Evolutionary conservation across 768 basidiomycete genomes (phyloP), one percentile per base, ranked within the genome.

Genomic region (Chalciporus piperatus): DNA sequence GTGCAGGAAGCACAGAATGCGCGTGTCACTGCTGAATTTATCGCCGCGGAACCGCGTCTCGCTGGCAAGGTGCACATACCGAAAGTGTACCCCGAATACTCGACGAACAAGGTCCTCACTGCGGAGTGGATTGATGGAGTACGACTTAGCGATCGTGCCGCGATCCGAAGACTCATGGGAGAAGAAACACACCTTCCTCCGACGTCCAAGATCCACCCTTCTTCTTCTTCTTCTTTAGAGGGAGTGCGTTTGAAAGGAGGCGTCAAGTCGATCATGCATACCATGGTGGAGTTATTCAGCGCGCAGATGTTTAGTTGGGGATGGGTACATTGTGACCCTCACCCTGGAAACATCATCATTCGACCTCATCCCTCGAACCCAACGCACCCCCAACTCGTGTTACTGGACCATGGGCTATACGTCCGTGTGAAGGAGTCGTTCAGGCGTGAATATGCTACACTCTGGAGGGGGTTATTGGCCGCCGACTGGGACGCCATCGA

Each of bases 281-380:
- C 84, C 19, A 92, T 92, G 79, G 84, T 93, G 33, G 86, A 91
- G 54, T 75, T 92, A 2, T 94, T 94, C 73, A 86, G 86, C 27
- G 90, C 88, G 3, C 92, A 83, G 74, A 94, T 94, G 69, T 98
- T 97, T 67, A 79, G 80, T 52, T 97, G 89, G 89, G 92, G 93
- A 11, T 93, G 85, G 78, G 86, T 93, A 4, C 85, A 91, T 67
- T 92, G 92, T 62, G 82, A 84, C 50, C 82, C 82, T 0, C 82
- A 89, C 57, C 85, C 85, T 3, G 87, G 89, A 10, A 92, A 96
- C 68, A 79, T 95, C 52, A 81, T 82, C 68, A 81, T 86, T 59
- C 89, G 79, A 8, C 81, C 80, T 1, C 55, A 65, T 37, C 67
- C 67, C 27, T 54, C 44, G 20, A 47, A 59, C 17, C 45, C 55